phyloP scores from a whole-genome alignment of 768 basidiomycete species.

The Neoboletus brunneissimus region DNA sequence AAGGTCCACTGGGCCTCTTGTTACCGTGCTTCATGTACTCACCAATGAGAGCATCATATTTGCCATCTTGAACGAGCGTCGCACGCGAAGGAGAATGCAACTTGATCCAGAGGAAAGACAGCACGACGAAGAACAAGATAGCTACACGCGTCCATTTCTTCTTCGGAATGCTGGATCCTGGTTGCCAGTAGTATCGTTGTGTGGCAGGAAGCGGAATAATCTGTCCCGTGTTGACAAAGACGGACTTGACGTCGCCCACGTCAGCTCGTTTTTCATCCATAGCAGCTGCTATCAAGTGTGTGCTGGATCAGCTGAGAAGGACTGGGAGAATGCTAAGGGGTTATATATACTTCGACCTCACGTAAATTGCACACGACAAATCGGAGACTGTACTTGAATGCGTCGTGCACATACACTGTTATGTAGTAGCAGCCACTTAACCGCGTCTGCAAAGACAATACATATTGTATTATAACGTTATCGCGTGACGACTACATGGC shows the following conservation, averaged over 20 bases:
- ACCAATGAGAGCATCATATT: conserved; percentile 12
- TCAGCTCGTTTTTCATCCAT: conserved; percentile 22
- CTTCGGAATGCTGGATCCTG: conserved; percentile 4
- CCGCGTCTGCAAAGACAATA: too few relatives aligned
- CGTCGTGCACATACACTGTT: too few relatives aligned
- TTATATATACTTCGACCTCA: too few relatives aligned
- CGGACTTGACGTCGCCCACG: conserved; percentile 3
- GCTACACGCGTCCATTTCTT: conserved; percentile 16
- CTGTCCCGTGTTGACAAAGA: background rate
- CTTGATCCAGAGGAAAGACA: conserved; percentile 17
- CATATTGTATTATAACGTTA: too few relatives aligned
- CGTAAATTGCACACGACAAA: too few relatives aligned
- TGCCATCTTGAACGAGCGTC: conserved; percentile 8
- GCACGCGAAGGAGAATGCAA: background rate
- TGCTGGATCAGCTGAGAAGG: background rate
- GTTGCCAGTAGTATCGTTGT: conserved; percentile 2
- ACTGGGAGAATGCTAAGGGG: background rate
- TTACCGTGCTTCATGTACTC: conserved; percentile 20
- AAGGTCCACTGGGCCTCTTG: conserved; percentile 13
- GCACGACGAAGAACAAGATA: conserved; percentile 9
- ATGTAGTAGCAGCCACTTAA: too few relatives aligned
- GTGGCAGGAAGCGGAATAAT: conserved; percentile 21
- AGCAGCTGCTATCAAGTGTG: background rate
- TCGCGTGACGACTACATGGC: too few relatives aligned
- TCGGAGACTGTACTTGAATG: too few relatives aligned